These are phyloP conservation scores for Boeremia exigua DNA, from an alignment of 2,329 filamentous ascomycete genomes.

Conservation along the genomic window DNA sequence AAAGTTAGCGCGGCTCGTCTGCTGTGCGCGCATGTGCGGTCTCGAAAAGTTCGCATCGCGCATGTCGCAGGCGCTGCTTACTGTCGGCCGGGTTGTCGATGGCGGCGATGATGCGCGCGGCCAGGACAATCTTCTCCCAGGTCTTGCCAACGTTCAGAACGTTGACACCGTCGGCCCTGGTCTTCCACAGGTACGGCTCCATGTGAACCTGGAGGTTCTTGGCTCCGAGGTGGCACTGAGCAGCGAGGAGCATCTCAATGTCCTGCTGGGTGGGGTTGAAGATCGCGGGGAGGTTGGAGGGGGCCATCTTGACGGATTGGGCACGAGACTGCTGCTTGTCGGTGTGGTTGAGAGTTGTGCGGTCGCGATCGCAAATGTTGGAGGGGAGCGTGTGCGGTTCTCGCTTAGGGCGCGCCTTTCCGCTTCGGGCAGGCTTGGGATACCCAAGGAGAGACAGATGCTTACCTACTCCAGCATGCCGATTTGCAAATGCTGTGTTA, in stretches of 20 bases:
- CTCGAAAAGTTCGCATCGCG: not conserved
- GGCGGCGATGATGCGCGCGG: constrained; percentile 97
- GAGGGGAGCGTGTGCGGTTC: constrained; percentile 3
- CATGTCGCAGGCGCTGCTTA: constrained; percentile 56
- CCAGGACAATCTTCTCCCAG: constrained; percentile 99
- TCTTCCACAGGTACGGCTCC: constrained; percentile 99
- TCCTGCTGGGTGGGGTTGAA: constrained; percentile 98
- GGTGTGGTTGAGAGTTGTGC: constrained; percentile 28
- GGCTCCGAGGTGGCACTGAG: constrained; percentile 94
- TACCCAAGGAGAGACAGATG: too few relatives aligned
- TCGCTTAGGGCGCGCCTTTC: too few relatives aligned
- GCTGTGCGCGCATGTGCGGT: constrained; percentile 1
- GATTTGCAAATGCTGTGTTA: too few relatives aligned
- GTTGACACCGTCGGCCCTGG: constrained; percentile 96
- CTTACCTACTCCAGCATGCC: too few relatives aligned
- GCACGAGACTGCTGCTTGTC: constrained; percentile 32
- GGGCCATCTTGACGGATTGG: constrained; percentile 77
- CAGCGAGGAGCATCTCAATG: constrained; percentile 99
- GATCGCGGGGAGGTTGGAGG: constrained; percentile 88
- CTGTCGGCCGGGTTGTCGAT: constrained; percentile 98
- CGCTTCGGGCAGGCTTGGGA: too few relatives aligned
- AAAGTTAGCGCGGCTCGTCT: constrained; percentile 14
- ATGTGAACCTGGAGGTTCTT: constrained; percentile 99
- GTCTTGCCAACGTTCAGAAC: constrained; percentile 99
- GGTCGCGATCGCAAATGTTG: constrained; percentile 24